phyloP scores from a whole-genome alignment of 345 rosid species.

The Lepidium aucheri region DNA sequence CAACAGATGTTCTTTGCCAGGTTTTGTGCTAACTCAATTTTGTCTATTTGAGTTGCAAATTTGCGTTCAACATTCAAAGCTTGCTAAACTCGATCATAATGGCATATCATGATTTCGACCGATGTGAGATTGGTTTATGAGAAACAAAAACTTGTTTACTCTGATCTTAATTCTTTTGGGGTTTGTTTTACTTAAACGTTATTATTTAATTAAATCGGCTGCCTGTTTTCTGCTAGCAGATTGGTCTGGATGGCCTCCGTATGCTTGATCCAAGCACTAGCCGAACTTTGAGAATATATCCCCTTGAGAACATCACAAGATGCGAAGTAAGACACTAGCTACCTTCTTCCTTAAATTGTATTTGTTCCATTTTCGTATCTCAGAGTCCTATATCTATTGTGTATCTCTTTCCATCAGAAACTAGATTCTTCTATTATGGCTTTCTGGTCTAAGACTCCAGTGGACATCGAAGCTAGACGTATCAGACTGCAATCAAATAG shows the following conservation, averaged over 20 bases:
- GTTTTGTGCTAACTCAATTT: constrained; percentile 22
- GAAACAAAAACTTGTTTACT: no score
- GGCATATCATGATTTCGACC: not conserved
- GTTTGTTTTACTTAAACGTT: not conserved
- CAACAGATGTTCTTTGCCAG: constrained; percentile 94
- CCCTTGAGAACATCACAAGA: constrained; percentile 87
- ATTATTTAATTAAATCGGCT: not conserved
- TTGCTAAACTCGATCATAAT: not conserved
- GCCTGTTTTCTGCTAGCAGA: constrained; percentile 37
- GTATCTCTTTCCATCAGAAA: constrained; percentile 33
- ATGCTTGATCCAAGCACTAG: constrained; percentile 92
- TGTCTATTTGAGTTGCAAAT: not conserved
- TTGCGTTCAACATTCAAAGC: not conserved
- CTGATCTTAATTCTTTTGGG: not conserved
- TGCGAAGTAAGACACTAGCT: constrained; percentile 60
- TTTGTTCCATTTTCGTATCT: not conserved
- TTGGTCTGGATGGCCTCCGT: constrained; percentile 94
- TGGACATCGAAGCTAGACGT: constrained; percentile 86
- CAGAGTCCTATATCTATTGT: constrained; percentile 5
- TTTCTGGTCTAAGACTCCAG: constrained; percentile 94
- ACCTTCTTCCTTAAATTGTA: not conserved
- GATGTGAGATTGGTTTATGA: not conserved
- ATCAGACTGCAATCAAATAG: constrained; percentile 91
- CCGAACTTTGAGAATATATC: constrained; percentile 86
- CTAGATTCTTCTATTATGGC: constrained; percentile 79